Conservation (phyloP, 352 stramenopile genomes). For the Globisporangium emineosum region DNA sequence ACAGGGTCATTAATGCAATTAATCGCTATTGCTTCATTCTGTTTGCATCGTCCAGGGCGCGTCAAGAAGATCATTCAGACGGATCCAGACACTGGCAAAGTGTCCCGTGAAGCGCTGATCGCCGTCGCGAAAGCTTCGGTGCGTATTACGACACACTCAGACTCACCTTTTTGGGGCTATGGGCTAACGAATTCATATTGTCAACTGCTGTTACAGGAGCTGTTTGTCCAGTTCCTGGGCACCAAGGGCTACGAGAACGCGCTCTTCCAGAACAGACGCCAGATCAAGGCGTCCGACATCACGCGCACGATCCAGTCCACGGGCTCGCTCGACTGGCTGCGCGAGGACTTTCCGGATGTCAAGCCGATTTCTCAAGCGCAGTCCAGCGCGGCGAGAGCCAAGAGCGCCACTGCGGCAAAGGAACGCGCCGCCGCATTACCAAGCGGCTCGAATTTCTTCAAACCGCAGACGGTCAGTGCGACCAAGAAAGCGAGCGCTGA, state of each 20-base stretch:
- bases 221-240: slow-evolving; percentile 88
- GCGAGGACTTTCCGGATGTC: slow-evolving; percentile 78
- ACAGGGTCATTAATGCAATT: background rate
- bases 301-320: slow-evolving; percentile 77
- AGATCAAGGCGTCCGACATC: slow-evolving; percentile 77
- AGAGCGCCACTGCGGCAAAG: slow-evolving; percentile 23
- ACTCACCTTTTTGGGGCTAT: background rate
- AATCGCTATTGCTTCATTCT: background rate
- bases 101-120: slow-evolving; percentile 91
- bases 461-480: slow-evolving; percentile 10
- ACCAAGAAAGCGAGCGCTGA: slow-evolving; percentile 8
- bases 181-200: background rate
- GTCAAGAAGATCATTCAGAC: slow-evolving; percentile 94
- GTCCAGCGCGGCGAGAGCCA: slow-evolving; percentile 16
- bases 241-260: slow-evolving; percentile 88
- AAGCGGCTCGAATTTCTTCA: slow-evolving; percentile 56
- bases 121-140: slow-evolving; percentile 92
- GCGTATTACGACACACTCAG: background rate
- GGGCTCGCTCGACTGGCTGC: slow-evolving; percentile 76
- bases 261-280: slow-evolving; percentile 78
- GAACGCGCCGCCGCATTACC: slow-evolving; percentile 14
- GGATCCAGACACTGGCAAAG: slow-evolving; percentile 88
- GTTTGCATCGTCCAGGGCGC: slow-evolving; percentile 34
- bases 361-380: slow-evolving; percentile 21
- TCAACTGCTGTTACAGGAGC: slow-evolving; percentile 46